Evolutionary conservation across 2,329 filamentous ascomycete genomes (phyloP).

Genomic region (Ophiostoma novo-ulmi): DNA sequence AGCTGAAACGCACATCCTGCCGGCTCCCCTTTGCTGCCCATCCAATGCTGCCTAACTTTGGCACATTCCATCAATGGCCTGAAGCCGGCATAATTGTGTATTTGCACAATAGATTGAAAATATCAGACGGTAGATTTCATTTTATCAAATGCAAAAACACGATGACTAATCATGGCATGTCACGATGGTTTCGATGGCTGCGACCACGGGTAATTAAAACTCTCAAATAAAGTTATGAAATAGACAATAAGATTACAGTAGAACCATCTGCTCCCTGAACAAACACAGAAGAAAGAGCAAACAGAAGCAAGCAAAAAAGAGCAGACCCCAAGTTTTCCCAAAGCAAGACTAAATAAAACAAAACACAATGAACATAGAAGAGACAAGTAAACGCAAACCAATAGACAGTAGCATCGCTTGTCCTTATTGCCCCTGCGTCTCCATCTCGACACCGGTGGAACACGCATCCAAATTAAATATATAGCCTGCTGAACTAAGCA

Average conservation of each 20-base stretch:
- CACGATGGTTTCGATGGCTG: not conserved
- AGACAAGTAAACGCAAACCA: not conserved
- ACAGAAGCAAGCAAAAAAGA: not conserved
- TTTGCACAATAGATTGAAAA: not conserved
- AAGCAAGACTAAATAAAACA: not conserved
- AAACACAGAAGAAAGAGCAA: not conserved
- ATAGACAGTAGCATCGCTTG: not conserved
- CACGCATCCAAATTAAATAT: not conserved
- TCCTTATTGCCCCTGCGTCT: not conserved
- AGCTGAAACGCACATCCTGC: slow-evolving; percentile 28
- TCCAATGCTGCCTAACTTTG: not conserved
- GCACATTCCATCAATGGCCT: not conserved
- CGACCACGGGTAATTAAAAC: not conserved
- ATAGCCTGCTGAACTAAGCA: not conserved
- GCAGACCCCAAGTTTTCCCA: slow-evolving; percentile 8
- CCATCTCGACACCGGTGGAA: not conserved
- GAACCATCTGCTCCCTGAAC: not conserved
- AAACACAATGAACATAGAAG: not conserved
- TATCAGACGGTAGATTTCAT: not conserved
- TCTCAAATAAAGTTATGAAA: not conserved
- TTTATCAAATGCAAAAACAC: not conserved
- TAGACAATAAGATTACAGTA: not conserved
- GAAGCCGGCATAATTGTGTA: not conserved
- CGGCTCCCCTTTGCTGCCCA: slow-evolving; percentile 13
- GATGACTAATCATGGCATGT: not conserved